Evolutionary conservation across 345 rosid species (phyloP).

Genomic region (Chamaenerion angustifolium): DNA sequence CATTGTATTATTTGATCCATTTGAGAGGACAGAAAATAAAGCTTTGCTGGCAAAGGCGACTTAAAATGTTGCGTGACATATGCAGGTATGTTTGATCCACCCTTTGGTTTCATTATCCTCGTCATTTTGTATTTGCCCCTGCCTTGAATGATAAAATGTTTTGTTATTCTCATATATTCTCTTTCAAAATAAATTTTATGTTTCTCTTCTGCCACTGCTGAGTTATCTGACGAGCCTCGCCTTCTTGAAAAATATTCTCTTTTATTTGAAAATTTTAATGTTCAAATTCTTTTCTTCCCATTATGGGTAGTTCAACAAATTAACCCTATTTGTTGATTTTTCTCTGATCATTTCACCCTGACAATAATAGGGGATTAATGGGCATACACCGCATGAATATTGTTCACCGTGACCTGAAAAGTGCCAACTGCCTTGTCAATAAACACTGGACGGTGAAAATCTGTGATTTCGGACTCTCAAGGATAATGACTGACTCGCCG

Average conservation of each 20-base stretch:
- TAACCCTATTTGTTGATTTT: too few relatives aligned
- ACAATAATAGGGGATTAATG: slow-evolving; percentile 72
- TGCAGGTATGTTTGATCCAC: slow-evolving; percentile 52
- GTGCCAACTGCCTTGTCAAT: slow-evolving; percentile 83
- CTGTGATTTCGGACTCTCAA: slow-evolving; percentile 94
- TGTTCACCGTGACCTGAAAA: slow-evolving; percentile 81
- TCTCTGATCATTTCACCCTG: too few relatives aligned
- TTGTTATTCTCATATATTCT: too few relatives aligned
- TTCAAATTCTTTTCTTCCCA: too few relatives aligned
- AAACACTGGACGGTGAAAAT: slow-evolving; percentile 83
- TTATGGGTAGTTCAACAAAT: too few relatives aligned
- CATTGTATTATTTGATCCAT: slow-evolving; percentile 76
- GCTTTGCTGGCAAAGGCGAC: slow-evolving; percentile 71
- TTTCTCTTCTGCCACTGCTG: too few relatives aligned
- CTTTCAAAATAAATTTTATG: too few relatives aligned
- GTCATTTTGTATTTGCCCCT: not conserved
- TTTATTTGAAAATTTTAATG: too few relatives aligned
- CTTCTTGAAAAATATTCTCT: too few relatives aligned
- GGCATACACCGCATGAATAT: slow-evolving; percentile 96
- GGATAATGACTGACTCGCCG: slow-evolving; percentile 53
- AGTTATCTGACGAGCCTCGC: too few relatives aligned
- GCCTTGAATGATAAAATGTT: not conserved
- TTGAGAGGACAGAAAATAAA: slow-evolving; percentile 80
- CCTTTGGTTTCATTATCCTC: not conserved
- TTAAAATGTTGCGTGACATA: slow-evolving; percentile 89